Evolutionary conservation across 2,329 filamentous ascomycete genomes (phyloP).

Genomic region (Fusarium austroafricanum): DNA sequence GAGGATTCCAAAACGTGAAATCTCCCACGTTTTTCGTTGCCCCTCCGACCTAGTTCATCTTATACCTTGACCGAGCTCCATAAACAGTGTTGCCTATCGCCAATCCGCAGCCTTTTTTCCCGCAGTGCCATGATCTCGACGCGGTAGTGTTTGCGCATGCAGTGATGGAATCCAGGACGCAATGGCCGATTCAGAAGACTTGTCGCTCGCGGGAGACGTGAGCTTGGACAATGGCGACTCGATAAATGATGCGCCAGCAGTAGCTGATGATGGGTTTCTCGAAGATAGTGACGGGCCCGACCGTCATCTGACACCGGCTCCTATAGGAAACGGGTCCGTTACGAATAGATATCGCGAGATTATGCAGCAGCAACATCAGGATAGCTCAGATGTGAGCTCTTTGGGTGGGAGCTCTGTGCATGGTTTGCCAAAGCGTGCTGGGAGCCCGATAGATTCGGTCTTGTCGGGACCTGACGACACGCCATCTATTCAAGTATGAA

Average conservation of each 20-base stretch:
- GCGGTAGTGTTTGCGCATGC: conserved; percentile 45
- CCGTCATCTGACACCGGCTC: conserved; percentile 32
- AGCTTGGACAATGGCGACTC: conserved; percentile 58
- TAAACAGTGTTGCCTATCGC: conserved; percentile 36
- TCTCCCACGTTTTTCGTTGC: conserved; percentile 24
- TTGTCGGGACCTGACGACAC: conserved; percentile 84
- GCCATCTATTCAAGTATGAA: conserved; percentile 80
- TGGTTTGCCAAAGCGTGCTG: conserved; percentile 64
- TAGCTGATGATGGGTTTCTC: conserved; percentile 29
- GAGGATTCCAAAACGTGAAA: conserved; percentile 3
- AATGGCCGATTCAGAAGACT: conserved; percentile 63
- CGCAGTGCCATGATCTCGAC: conserved; percentile 45
- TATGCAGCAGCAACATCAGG: conserved; percentile 56
- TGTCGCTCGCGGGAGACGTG: conserved; percentile 54
- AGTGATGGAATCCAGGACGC: conserved; percentile 56
- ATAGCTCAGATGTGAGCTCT: conserved; percentile 65
- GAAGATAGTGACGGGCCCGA: conserved; percentile 32
- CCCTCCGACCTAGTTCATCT: conserved; percentile 29
- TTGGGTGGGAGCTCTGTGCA: conserved; percentile 60
- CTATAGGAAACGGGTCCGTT: conserved; percentile 45
- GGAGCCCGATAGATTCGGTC: conserved; percentile 76
- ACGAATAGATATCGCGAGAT: conserved; percentile 60
- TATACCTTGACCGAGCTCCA: conserved; percentile 39
- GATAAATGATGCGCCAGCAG: conserved; percentile 40
- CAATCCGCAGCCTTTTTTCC: conserved; percentile 30